A percentile compares a stretch with the other conserved stretches of the same genome.
These are phyloP conservation scores for Zygnema cylindricum DNA, from an alignment of 139 green algal species.

Conservation along the genomic window DNA sequence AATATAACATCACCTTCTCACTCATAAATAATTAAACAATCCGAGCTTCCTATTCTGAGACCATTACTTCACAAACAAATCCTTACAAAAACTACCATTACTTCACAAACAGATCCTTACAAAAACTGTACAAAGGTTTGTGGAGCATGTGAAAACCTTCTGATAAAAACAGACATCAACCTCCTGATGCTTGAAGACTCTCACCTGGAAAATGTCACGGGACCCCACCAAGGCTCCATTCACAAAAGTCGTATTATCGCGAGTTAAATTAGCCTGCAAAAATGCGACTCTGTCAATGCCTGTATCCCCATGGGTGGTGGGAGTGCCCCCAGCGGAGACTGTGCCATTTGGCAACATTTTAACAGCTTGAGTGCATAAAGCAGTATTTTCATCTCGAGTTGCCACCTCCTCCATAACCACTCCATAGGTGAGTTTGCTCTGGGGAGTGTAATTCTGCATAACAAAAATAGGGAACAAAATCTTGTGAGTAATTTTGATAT, in stretches of 20 bases:
- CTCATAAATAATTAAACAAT: no score
- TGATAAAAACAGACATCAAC: no score
- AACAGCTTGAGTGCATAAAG: constrained; percentile 51
- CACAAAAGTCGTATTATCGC: constrained; percentile 82
- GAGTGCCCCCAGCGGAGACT: constrained; percentile 75
- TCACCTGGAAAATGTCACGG: constrained; percentile 70
- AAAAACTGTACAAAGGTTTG: no score
- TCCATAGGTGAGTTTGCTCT: constrained; percentile 64
- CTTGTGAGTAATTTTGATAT: no score
- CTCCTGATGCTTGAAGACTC: no score
- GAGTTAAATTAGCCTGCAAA: constrained; percentile 70
- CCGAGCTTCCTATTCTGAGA: no score
- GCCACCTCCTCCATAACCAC: constrained; percentile 82
- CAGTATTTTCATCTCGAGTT: constrained; percentile 77
- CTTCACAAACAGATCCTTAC: no score
- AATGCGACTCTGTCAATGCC: constrained; percentile 79
- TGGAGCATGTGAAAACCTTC: no score
- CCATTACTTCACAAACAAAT: no score
- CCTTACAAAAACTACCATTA: no score
- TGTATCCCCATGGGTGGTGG: constrained; percentile 82
- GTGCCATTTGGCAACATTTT: constrained; percentile 46
- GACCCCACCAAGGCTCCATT: constrained; percentile 77
- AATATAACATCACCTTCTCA: no score
- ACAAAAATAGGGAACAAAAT: no score
- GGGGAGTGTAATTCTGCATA: constrained; percentile 53